phyloP scores from a whole-genome alignment of 2,329 filamentous ascomycete genomes.

The Chrysosporium queenslandicum region DNA sequence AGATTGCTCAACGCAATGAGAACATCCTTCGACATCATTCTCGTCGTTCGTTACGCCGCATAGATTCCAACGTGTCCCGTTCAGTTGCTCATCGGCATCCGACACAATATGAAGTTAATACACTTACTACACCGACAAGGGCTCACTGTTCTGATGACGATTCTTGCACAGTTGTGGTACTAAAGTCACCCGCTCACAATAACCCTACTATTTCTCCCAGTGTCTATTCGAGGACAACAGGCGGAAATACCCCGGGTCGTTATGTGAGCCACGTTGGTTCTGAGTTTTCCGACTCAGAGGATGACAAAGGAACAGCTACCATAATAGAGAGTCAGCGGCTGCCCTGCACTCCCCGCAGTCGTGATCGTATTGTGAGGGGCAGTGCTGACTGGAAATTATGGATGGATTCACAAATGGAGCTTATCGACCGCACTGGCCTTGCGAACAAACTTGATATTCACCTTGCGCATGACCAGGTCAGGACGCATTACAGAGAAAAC shows the following conservation, averaged over 20 bases:
- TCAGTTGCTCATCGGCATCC: not conserved
- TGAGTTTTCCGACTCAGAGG: conserved; percentile 12
- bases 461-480: conserved; percentile 9
- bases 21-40: not conserved
- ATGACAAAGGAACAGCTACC: conserved; percentile 19
- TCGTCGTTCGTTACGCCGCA: not conserved
- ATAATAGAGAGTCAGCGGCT: conserved; percentile 18
- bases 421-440: conserved; percentile 12
- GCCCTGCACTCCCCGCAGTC: conserved; percentile 11
- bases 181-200: not conserved
- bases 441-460: not conserved
- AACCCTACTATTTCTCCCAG: conserved; percentile 23
- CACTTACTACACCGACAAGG: conserved; percentile 6
- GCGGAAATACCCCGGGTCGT: conserved; percentile 19
- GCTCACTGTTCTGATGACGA: conserved; percentile 14
- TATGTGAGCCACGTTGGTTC: conserved; percentile 6
- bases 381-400: conserved; percentile 21
- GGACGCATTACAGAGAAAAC: conserved; percentile 24
- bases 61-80: not conserved
- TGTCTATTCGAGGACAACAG: conserved; percentile 28
- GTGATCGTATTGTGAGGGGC: conserved; percentile 5
- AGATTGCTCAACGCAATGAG: conserved; percentile 21
- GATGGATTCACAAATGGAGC: conserved; percentile 22
- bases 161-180: conserved; percentile 16
- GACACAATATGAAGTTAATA: not conserved